Conservation (phyloP, 2,329 filamentous ascomycete species). For the Sclerotinia nivalis region DNA sequence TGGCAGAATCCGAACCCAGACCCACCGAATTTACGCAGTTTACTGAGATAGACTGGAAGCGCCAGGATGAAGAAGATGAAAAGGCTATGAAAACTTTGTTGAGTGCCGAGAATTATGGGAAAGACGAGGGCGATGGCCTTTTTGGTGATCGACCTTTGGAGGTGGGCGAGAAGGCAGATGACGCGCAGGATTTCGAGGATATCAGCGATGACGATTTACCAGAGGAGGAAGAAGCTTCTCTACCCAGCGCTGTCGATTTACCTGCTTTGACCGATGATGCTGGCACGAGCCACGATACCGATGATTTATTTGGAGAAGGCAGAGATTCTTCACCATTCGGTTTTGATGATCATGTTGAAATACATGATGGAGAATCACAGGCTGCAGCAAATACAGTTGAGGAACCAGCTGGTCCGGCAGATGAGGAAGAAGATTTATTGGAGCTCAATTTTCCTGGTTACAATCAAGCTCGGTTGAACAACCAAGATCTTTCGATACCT, state of each 20-base stretch:
- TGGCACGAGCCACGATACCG: conserved; percentile 57
- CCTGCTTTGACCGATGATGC: conserved; percentile 54
- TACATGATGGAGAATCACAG: conserved; percentile 27
- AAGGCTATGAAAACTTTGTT: conserved; percentile 50
- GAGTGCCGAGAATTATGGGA: conserved; percentile 40
- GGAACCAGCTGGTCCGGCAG: conserved; percentile 30
- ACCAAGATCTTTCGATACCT: conserved; percentile 64
- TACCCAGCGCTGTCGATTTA: conserved; percentile 31
- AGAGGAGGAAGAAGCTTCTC: conserved; percentile 64
- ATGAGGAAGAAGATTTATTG: conserved; percentile 33
- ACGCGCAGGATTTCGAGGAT: conserved; percentile 88
- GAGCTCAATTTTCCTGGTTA: conserved; percentile 50
- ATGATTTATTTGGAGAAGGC: conserved; percentile 69
- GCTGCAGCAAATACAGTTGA: conserved; percentile 27
- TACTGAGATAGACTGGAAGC: conserved; percentile 45
- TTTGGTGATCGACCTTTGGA: conserved; percentile 56
- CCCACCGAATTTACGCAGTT: conserved; percentile 25
- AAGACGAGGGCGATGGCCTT: conserved; percentile 43
- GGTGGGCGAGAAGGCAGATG: conserved; percentile 79
- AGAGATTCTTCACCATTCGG: conserved; percentile 38
- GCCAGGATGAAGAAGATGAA: conserved; percentile 53
- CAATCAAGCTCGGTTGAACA: conserved; percentile 42
- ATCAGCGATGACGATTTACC: conserved; percentile 90
- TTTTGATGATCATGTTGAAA: conserved; percentile 31
- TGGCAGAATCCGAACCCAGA: conserved; percentile 27